Percentiles rank a stretch among this genome's conserved stretches.
phyloP scores from a whole-genome alignment of 2,329 filamentous ascomycete species.

The Beauveria varroae region DNA sequence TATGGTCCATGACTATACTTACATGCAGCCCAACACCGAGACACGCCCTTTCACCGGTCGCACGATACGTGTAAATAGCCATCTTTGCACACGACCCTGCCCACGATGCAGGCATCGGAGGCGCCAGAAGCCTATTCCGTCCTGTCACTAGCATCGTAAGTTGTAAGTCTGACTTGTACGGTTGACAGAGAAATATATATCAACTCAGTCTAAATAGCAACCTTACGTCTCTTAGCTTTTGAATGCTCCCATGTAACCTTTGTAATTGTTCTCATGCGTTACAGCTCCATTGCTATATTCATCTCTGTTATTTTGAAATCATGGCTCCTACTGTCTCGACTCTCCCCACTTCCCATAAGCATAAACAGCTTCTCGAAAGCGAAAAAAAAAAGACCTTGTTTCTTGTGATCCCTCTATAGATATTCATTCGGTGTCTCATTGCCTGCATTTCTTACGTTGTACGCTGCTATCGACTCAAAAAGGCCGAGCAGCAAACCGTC shows the following conservation, averaged over 20 bases:
- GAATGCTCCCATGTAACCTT: background rate
- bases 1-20: background rate
- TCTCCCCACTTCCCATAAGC: background rate
- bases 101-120: background rate
- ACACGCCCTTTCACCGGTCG: no score
- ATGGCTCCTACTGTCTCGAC: background rate
- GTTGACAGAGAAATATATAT: background rate
- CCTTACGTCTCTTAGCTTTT: background rate
- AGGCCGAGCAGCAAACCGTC: background rate
- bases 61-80: no score
- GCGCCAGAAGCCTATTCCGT: background rate
- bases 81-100: background rate
- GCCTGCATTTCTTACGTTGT: background rate
- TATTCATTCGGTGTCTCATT: background rate
- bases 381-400: constrained; percentile 4
- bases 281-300: background rate
- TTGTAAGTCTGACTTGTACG: background rate
- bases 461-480: background rate
- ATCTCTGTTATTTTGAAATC: background rate
- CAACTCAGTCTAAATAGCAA: background rate
- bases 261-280: background rate
- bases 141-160: background rate
- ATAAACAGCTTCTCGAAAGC: background rate
- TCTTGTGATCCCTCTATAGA: background rate
- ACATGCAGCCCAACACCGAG: no score